Percentiles rank a stretch among this genome's conserved stretches.
phyloP scores from a whole-genome alignment of 164 flowering plant species.

The Vitis vinifera region ASM3070453v1 NC_081811.1:3029001-3029500 shows the following conservation, averaged over 20 bases:
- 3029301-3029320: not conserved
- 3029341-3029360: not conserved
- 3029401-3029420: not conserved
- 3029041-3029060: slow-evolving; percentile 74
- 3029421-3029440: not conserved
- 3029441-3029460: not conserved
- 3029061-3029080: slow-evolving; percentile 60
- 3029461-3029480: not conserved
- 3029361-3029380: not conserved
- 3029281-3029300: not conserved
- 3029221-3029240: slow-evolving; percentile 27
- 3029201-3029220: slow-evolving; percentile 24
- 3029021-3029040: slow-evolving; percentile 62
- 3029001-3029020: slow-evolving; percentile 75
- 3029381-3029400: slow-evolving; percentile 1
- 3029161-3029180: slow-evolving; percentile 13
- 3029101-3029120: slow-evolving; percentile 49
- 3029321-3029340: not conserved
- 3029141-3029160: slow-evolving; percentile 12
- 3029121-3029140: slow-evolving; percentile 25
- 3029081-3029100: slow-evolving; percentile 58
- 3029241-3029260: slow-evolving; percentile 27
- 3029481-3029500: not conserved
- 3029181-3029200: slow-evolving; percentile 9
- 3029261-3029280: slow-evolving; percentile 4